Evolutionary conservation across 2,329 filamentous ascomycete genomes (phyloP).

Genomic region (Colletotrichum sp.): DNA sequence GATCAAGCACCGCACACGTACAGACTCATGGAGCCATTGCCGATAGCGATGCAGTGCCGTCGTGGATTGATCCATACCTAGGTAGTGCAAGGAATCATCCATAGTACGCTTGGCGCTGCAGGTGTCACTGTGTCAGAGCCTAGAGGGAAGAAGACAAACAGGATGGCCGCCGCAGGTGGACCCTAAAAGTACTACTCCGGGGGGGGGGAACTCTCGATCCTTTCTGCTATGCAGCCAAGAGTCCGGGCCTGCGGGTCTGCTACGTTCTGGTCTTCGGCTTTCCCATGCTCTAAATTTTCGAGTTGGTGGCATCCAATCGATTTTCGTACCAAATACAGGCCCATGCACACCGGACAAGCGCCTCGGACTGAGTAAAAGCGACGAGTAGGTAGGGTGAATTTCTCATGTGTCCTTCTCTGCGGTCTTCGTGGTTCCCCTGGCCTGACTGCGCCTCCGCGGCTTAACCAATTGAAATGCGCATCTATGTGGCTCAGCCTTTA

Average conservation of each 20-base stretch:
- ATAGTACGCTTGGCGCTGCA: neutral
- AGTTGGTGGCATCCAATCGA: neutral
- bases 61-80: neutral
- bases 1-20: neutral
- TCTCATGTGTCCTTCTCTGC: neutral
- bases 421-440: neutral
- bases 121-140: neutral
- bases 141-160: neutral
- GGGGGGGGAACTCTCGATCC: neutral
- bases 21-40: neutral
- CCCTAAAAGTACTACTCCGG: neutral
- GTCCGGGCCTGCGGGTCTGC: neutral
- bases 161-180: neutral
- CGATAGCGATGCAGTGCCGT: neutral
- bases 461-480: neutral
- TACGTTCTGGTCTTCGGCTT: neutral
- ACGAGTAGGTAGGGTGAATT: neutral
- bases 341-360: neutral
- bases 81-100: neutral
- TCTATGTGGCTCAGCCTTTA: neutral
- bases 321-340: neutral
- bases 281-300: neutral
- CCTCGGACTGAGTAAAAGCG: neutral
- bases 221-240: conserved; percentile 6
- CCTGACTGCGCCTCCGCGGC: neutral